Percentiles rank a stretch among this genome's conserved stretches.
phyloP scores from a whole-genome alignment of 257 asterid species.

The Datura wrightii region DNA sequence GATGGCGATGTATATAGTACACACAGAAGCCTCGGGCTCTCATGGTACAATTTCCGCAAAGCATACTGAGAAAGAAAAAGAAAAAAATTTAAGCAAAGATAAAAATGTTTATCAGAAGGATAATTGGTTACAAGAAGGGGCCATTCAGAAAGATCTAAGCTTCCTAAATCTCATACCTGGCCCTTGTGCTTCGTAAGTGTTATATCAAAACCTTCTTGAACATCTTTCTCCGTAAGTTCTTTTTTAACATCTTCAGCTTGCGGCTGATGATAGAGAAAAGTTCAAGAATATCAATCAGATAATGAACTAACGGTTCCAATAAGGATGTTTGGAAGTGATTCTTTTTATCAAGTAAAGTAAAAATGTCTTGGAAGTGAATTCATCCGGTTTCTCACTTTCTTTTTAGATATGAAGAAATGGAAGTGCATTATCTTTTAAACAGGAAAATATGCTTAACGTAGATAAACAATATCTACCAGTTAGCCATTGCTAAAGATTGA shows the following conservation, averaged over 20 bases:
- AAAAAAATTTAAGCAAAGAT: not conserved
- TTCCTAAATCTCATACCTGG: conserved; percentile 56
- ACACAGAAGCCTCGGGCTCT: conserved; percentile 79
- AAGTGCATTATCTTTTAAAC: not conserved
- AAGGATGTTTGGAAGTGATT: not conserved
- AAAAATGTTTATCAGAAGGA: not conserved
- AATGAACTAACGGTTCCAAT: not conserved
- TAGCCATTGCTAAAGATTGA: not conserved
- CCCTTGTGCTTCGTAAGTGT: conserved; percentile 85
- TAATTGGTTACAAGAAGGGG: not conserved
- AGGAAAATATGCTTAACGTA: not conserved
- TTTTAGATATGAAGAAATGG: not conserved
- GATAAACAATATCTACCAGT: not conserved
- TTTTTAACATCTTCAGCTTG: conserved; percentile 79
- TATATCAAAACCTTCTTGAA: conserved; percentile 76
- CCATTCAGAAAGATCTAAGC: conserved; percentile 23
- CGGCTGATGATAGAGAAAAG: conserved; percentile 55
- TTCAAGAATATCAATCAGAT: not conserved
- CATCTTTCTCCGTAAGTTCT: conserved; percentile 82
- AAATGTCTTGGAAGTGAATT: not conserved
- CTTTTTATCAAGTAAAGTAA: not conserved
- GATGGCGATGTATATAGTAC: conserved; percentile 89
- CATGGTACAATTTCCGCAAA: conserved; percentile 87
- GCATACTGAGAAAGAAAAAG: conserved; percentile 71
- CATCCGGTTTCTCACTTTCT: not conserved